A percentile compares a stretch with the other conserved stretches of the same genome.
These are phyloP conservation scores for Cyclostephanos invisitatus DNA, from an alignment of 108 stramenopile species.

Conservation along the genomic window DNA sequence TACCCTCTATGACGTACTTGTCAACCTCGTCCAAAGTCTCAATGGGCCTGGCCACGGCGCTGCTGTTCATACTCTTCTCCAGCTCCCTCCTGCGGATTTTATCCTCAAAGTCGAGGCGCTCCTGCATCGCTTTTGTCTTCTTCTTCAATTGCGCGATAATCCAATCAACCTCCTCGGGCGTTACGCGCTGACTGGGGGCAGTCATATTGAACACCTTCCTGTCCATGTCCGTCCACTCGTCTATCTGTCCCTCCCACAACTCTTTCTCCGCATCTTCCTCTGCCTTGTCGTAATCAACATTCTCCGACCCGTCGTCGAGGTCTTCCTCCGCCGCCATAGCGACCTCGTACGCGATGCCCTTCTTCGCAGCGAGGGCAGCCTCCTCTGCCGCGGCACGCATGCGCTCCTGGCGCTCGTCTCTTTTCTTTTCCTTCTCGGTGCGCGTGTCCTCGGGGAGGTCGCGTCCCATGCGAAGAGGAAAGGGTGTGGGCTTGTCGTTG, in stretches of 20 bases:
- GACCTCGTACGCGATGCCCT: slow-evolving; percentile 43
- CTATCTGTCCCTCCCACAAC: slow-evolving; percentile 67
- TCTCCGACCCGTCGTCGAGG: slow-evolving; percentile 49
- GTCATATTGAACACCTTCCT: slow-evolving; percentile 47
- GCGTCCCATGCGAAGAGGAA: slow-evolving; percentile 67
- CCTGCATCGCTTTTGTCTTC: slow-evolving; percentile 60
- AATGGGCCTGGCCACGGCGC: slow-evolving; percentile 11
- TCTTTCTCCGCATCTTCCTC: slow-evolving; percentile 80
- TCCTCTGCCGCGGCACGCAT: slow-evolving; percentile 74
- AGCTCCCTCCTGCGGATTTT: slow-evolving; percentile 43
- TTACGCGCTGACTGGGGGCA: slow-evolving; percentile 36
- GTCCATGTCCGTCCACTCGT: slow-evolving; percentile 46
- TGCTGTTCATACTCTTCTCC: slow-evolving; percentile 19
- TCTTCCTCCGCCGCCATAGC: slow-evolving; percentile 58
- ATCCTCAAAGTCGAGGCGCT: slow-evolving; percentile 88
- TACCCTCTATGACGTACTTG: slow-evolving; percentile 44
- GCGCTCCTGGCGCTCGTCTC: slow-evolving; percentile 73
- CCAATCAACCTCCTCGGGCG: slow-evolving; percentile 77
- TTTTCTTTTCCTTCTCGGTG: slow-evolving; percentile 84
- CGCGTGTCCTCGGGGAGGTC: slow-evolving; percentile 67
- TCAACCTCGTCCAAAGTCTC: slow-evolving; percentile 45
- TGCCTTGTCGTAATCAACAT: slow-evolving; percentile 52
- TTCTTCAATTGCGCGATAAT: slow-evolving; percentile 63
- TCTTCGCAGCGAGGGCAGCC: slow-evolving; percentile 46
- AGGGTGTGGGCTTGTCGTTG: slow-evolving; percentile 56